These are phyloP conservation scores for Heliamphora exappendiculata DNA, from an alignment of 148 eudicot species.

Conservation along the genomic window DNA sequence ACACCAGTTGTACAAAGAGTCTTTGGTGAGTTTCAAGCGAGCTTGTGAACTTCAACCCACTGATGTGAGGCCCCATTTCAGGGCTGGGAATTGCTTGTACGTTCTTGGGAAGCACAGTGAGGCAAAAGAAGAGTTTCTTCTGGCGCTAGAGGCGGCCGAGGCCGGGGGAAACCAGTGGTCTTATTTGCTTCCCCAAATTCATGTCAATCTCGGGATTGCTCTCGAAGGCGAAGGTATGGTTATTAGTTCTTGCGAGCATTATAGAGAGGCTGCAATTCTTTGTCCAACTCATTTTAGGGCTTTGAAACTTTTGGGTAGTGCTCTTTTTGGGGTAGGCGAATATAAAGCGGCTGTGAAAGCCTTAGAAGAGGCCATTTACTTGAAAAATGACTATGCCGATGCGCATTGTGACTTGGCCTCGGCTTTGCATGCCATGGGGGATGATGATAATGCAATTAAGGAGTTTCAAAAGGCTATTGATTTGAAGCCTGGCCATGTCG, in stretches of 20 bases:
- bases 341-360: conserved; percentile 93
- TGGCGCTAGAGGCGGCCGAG: conserved; percentile 84
- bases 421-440: conserved; percentile 81
- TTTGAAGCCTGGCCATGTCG: conserved; percentile 86
- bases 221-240: conserved; percentile 93
- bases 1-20: conserved; percentile 59
- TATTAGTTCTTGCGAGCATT: conserved; percentile 93
- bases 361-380: conserved; percentile 83
- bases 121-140: conserved; percentile 64
- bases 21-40: conserved; percentile 74
- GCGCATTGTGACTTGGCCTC: conserved; percentile 97
- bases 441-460: conserved; percentile 87
- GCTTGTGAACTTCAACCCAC: conserved; percentile 86
- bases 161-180: conserved; percentile 85
- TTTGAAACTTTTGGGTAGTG: conserved; percentile 95
- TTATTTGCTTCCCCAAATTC: conserved; percentile 85
- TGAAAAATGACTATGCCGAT: conserved; percentile 90
- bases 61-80: conserved; percentile 92
- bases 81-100: conserved; percentile 86
- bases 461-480: conserved; percentile 99
- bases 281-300: conserved; percentile 95
- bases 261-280: conserved; percentile 91
- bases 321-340: conserved; percentile 89
- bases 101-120: conserved; percentile 49
- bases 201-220: conserved; percentile 88